A percentile compares a stretch with the other conserved stretches of the same genome.
These are phyloP conservation scores for Annulohypoxylon truncatum DNA, from an alignment of 2,329 filamentous ascomycete species.

Conservation along the genomic window DNA sequence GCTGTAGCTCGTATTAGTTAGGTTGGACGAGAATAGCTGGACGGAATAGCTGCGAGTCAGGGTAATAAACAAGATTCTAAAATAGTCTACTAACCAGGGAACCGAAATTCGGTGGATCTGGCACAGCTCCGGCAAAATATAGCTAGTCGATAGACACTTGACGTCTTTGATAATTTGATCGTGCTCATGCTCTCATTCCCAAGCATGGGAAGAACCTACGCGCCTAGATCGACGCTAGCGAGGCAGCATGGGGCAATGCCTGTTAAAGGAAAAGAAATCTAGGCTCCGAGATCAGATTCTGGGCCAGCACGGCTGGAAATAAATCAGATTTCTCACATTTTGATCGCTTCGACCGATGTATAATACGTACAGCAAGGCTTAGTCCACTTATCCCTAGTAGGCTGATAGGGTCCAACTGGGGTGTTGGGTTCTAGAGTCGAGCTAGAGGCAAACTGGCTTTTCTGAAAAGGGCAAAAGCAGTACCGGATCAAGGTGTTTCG, in stretches of 20 bases:
- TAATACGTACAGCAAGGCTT: conserved; percentile 35
- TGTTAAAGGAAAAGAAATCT: conserved; percentile 15
- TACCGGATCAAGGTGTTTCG: conserved; percentile 35
- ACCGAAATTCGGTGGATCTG: conserved; percentile 26
- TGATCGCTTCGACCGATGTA: conserved; percentile 27
- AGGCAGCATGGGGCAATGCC: background rate
- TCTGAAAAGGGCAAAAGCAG: conserved; percentile 36
- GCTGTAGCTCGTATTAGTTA: conserved; percentile 11
- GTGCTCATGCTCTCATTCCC: conserved; percentile 4
- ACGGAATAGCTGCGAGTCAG: conserved; percentile 2
- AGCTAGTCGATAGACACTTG: conserved; percentile 14
- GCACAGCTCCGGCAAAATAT: conserved; percentile 31
- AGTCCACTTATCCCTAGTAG: conserved; percentile 24
- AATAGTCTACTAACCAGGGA: conserved; percentile 9
- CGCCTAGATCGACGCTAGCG: conserved; percentile 27
- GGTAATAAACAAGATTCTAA: conserved; percentile 14
- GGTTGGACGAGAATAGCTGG: background rate
- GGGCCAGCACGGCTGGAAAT: conserved; percentile 24
- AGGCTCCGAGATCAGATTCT: conserved; percentile 14
- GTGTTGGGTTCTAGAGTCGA: conserved; percentile 25
- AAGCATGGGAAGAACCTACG: conserved; percentile 11
- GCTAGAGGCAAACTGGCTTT: conserved; percentile 32
- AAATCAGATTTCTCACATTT: conserved; percentile 26
- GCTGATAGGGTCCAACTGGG: conserved; percentile 19
- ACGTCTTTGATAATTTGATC: conserved; percentile 33